Evolutionary conservation across 352 stramenopile species (phyloP).

Genomic region (Pythium plurisporium): DNA sequence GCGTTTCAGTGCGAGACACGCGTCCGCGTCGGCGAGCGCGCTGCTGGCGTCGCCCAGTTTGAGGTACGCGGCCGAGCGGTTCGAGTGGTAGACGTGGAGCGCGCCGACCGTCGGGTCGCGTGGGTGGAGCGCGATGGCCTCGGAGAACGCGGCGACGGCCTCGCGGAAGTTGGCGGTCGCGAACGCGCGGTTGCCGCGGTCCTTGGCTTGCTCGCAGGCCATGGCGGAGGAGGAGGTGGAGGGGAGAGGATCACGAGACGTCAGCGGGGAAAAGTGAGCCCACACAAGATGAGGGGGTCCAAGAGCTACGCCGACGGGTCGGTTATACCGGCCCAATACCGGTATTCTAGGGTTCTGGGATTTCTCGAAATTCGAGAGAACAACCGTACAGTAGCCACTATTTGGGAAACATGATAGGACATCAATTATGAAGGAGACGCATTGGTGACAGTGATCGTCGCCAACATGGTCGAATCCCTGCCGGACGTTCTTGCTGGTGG

Average conservation of each 20-base stretch:
- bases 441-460: too few relatives aligned
- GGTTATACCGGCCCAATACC: too few relatives aligned
- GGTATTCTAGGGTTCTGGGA: too few relatives aligned
- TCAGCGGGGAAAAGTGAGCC: conserved; percentile 17
- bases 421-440: too few relatives aligned
- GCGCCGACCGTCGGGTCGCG: conserved; percentile 8
- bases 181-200: conserved; percentile 83
- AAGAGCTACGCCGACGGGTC: too few relatives aligned
- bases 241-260: too few relatives aligned
- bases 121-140: conserved; percentile 66
- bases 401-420: too few relatives aligned
- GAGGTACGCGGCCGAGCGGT: conserved; percentile 80
- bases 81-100: conserved; percentile 73
- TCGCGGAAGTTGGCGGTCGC: conserved; percentile 58
- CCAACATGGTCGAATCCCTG: too few relatives aligned
- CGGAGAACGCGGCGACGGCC: conserved; percentile 66
- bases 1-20: conserved; percentile 68
- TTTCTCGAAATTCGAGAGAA: too few relatives aligned
- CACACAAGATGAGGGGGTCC: too few relatives aligned
- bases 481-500: too few relatives aligned
- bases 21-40: conserved; percentile 71
- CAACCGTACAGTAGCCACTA: too few relatives aligned
- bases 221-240: conserved; percentile 23
- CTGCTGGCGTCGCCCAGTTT: conserved; percentile 75
- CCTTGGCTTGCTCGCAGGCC: conserved; percentile 85